A percentile compares a stretch with the other conserved stretches of the same genome.
phyloP scores from a whole-genome alignment of 2,329 filamentous ascomycete species.

The Exophiala viscosa region DNA sequence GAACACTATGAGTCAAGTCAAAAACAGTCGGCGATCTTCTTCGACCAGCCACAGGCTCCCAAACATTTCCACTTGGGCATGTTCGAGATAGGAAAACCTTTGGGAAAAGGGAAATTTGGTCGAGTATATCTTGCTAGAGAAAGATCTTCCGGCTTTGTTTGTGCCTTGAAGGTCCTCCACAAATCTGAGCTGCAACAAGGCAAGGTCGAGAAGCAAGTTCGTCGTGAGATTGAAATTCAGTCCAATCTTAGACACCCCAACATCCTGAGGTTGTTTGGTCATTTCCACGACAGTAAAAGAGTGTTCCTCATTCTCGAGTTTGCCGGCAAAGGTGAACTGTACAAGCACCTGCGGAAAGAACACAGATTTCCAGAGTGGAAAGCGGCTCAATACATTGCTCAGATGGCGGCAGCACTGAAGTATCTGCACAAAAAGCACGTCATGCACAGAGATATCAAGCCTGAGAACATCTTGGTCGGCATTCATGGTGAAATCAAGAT shows the following conservation, averaged over 20 bases:
- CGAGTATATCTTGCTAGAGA: slow-evolving; percentile 82
- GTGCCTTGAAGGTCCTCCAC: slow-evolving; percentile 80
- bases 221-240: slow-evolving; percentile 86
- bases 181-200: slow-evolving; percentile 78
- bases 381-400: slow-evolving; percentile 79
- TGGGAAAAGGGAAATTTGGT: slow-evolving; percentile 85
- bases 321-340: slow-evolving; percentile 78
- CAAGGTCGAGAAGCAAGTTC: slow-evolving; percentile 80
- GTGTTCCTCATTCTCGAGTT: slow-evolving; percentile 87
- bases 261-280: slow-evolving; percentile 76
- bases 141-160: slow-evolving; percentile 74
- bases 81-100: slow-evolving; percentile 85
- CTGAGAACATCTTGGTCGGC: slow-evolving; percentile 92
- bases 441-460: slow-evolving; percentile 96
- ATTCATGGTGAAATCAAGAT: slow-evolving; percentile 99
- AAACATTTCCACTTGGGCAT: slow-evolving; percentile 79
- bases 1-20: slow-evolving; percentile 42
- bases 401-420: slow-evolving; percentile 83
- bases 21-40: slow-evolving; percentile 37
- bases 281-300: slow-evolving; percentile 85
- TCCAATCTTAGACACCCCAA: slow-evolving; percentile 82
- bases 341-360: slow-evolving; percentile 78
- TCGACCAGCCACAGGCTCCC: slow-evolving; percentile 53
- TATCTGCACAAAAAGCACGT: slow-evolving; percentile 97
- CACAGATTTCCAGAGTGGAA: slow-evolving; percentile 80